Base-by-base conservation (phyloP, 768 basidiomycete genomes). In the Mycena olivaceomarginata region DNA sequence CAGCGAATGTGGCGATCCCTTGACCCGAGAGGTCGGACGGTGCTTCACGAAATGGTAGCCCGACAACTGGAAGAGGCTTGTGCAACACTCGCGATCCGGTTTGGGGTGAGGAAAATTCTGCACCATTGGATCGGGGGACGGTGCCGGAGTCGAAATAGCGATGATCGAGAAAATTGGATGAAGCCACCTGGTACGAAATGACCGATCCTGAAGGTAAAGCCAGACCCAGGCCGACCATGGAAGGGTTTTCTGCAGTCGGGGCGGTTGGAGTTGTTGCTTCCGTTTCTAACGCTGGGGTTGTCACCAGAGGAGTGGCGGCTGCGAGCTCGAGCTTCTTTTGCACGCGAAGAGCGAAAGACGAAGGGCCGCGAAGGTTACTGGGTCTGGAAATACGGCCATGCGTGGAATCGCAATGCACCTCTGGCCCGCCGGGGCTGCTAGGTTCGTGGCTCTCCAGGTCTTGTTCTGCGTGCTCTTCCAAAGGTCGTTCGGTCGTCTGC, bases 341-440 rank as follows among this genome's bases (percentile, higher is more conserved):
- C 6, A 89, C 86, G 63, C 89, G 89, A 45, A 80, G 77, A 46
- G 88, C 82, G 82, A 92, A 91, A 5, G 86, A 85, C 22, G 88
- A 86, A 22, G 83, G 84, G 57, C 80, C 80, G 76, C 82, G 74
- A 74, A 81, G 68, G 37, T 77, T 81, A 80, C 45, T 80, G 77
- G 78, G 80, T 81, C 79, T 81, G 72, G 76, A 81, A 59, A 74
- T 25, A 48, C 67, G 67, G 46, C 53, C 57, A 18, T 13, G 62
- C 20, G 63, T 3, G 37, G 67, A 39, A 70, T 25, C 72, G 66
- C 40, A 25, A 60, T 60, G 66, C 57, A 10, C 57, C 16, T 73
- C 72, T 67, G 57, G 72, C 80, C 74, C 71, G 78, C 64, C 67
- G 77, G 78, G 40, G 76, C 15, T 46, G n/a, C 66, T 31, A 53